phyloP scores from a whole-genome alignment of 2,329 filamentous ascomycete genomes.

The Calonectria honghensis region DNA sequence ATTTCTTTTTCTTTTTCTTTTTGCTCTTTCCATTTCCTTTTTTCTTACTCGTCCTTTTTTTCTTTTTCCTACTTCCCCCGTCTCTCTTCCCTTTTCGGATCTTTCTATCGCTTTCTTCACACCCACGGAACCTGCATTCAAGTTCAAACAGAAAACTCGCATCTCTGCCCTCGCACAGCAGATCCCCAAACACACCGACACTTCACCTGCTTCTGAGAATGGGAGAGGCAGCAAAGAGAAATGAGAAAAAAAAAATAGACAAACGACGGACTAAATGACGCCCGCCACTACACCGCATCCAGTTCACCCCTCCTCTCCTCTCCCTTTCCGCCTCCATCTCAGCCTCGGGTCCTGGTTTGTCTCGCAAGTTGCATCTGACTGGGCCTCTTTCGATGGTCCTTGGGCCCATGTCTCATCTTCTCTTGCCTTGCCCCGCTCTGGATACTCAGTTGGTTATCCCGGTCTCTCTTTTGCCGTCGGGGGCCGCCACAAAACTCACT shows the following conservation, averaged over 20 bases:
- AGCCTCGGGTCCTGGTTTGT: constrained; percentile 33
- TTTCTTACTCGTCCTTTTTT: neutral
- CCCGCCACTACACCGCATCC: constrained; percentile 29
- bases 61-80: neutral
- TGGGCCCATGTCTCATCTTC: constrained; percentile 21
- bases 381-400: constrained; percentile 12
- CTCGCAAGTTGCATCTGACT: constrained; percentile 38
- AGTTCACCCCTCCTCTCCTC: neutral
- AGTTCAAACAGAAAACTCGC: constrained; percentile 17
- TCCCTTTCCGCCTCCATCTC: constrained; percentile 21
- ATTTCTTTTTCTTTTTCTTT: neutral
- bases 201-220: neutral
- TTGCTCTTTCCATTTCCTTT: neutral
- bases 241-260: constrained; percentile 2
- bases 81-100: neutral
- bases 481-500: constrained; percentile 3
- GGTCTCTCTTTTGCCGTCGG: neutral
- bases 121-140: constrained; percentile 20
- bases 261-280: neutral
- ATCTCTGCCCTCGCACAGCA: constrained; percentile 34
- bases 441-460: neutral
- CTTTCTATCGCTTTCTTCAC: constrained; percentile 13
- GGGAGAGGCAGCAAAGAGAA: constrained; percentile 11
- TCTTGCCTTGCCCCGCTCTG: constrained; percentile 13
- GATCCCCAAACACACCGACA: constrained; percentile 41